Base-by-base conservation (phyloP, 2,329 filamentous ascomycete genomes). In the Talaromyces sp. region DNA sequence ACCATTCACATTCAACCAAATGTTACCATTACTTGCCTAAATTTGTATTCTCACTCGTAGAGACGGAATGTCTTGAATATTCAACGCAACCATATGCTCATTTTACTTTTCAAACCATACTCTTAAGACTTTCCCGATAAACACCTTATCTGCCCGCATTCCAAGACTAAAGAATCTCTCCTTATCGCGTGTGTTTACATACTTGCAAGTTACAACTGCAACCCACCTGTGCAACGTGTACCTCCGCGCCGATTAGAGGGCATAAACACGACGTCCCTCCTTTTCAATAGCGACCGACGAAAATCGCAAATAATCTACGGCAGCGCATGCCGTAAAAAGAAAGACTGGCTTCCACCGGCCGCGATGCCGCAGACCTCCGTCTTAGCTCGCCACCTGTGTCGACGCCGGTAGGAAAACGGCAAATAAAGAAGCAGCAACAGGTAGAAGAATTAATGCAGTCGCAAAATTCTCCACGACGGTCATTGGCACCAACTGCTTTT, bases 261-360 rank as follows among this genome's bases (percentile, higher is more conserved):
- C 52, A 39, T n/a, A 8, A 39, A 37, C n/a, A 19, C 31, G 9
- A 35, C 22, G 6, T 13, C 13, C n/a, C 33, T 37, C 11, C 10
- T 22, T 39, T 39, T 19, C 8, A 24, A 41, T 10, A 31, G 13
- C 27, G 27, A 31, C 5, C 56, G 5, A 7, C 33, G 4, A 33
- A 31, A 9, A 14, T n/a, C 13, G 19, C 41, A 8, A 54, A 45
- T 10, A 63, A 27, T 31, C 56, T 61, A 66, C 67, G 67, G 67
- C 66, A 50, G 74, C 74, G 74, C 73, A 75, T 74, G 76, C 76
- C 75, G 75, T 72, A 69, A 47, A 41, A 56, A 68, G 67, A 69
- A 77, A 39, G 19, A 43, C 76, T 78, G 76, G 76, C 76, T 77
- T 74, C 73, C 72, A 70, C 68, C 75, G 72, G 70, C 72, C 72